phyloP scores from a whole-genome alignment of 1,139 yeast genomes.

The Suhomyces wounanorum region DNA sequence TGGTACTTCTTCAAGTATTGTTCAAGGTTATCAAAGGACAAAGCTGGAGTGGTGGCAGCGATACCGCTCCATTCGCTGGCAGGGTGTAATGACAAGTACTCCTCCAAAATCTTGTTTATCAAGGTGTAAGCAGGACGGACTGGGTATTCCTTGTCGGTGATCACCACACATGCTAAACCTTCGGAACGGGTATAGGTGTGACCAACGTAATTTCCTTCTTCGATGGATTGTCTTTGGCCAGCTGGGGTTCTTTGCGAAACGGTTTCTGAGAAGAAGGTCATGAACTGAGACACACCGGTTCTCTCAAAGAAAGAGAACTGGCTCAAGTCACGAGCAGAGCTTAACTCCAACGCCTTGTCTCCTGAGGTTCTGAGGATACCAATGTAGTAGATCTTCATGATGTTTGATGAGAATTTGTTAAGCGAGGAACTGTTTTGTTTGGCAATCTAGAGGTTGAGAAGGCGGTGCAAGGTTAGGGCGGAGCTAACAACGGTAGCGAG shows the following conservation, averaged over 20 bases:
- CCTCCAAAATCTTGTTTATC: slow-evolving; percentile 87
- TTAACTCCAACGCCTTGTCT: slow-evolving; percentile 70
- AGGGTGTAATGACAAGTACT: slow-evolving; percentile 84
- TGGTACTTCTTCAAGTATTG: slow-evolving; percentile 81
- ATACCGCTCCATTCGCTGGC: slow-evolving; percentile 65
- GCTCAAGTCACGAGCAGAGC: slow-evolving; percentile 78
- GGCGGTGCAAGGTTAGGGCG: not conserved
- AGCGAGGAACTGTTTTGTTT: not conserved
- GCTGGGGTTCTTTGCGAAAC: slow-evolving; percentile 84
- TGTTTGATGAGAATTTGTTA: not conserved
- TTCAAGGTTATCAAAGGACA: slow-evolving; percentile 65
- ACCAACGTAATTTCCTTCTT: slow-evolving; percentile 88
- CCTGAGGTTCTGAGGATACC: slow-evolving; percentile 74
- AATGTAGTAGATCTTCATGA: slow-evolving; percentile 87
- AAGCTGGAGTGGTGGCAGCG: slow-evolving; percentile 47
- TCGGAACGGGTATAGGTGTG: slow-evolving; percentile 90
- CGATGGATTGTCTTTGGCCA: slow-evolving; percentile 93
- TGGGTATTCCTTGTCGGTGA: slow-evolving; percentile 94
- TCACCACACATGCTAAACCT: slow-evolving; percentile 90
- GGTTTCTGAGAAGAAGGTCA: slow-evolving; percentile 92
- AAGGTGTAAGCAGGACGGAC: slow-evolving; percentile 96
- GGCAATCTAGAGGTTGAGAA: not conserved
- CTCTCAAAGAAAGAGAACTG: slow-evolving; percentile 89
- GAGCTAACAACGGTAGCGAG: not conserved
- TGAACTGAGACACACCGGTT: slow-evolving; percentile 76